A percentile compares a stretch with the other conserved stretches of the same genome.
Conservation (phyloP, 805 yeast species). For the Ogataea nonfermentans region DNA sequence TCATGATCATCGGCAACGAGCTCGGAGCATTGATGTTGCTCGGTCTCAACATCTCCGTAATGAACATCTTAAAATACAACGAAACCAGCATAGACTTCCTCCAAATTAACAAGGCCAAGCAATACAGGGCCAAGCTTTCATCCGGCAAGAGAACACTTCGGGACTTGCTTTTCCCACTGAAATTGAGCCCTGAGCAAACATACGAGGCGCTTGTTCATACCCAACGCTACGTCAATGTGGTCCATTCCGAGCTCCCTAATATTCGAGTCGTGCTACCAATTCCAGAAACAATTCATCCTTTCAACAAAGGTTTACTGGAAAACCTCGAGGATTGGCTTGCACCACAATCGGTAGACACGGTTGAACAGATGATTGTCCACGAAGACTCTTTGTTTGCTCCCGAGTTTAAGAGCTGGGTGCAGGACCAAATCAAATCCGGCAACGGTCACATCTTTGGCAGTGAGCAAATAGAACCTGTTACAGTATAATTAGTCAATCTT, state of each 20-base stretch:
- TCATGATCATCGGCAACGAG: constrained; percentile 42
- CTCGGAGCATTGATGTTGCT: constrained; percentile 45
- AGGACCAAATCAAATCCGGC: constrained; percentile 27
- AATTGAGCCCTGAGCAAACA: background rate
- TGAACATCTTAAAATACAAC: constrained; percentile 44
- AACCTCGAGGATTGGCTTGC: constrained; percentile 36
- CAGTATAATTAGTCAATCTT: background rate
- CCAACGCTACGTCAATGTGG: constrained; percentile 44
- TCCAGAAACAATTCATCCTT: constrained; percentile 35
- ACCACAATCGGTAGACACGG: constrained; percentile 6
- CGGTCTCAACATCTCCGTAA: constrained; percentile 39
- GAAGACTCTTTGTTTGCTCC: constrained; percentile 29
- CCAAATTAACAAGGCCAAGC: constrained; percentile 14
- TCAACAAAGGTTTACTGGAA: constrained; percentile 35
- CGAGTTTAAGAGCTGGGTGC: constrained; percentile 21
- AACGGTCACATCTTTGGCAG: constrained; percentile 30
- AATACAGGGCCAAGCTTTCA: constrained; percentile 13
- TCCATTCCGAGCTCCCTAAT: constrained; percentile 30
- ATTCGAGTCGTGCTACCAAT: constrained; percentile 39
- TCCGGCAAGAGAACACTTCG: constrained; percentile 7
- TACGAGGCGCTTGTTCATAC: constrained; percentile 17
- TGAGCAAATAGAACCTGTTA: constrained; percentile 4
- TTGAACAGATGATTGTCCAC: constrained; percentile 25
- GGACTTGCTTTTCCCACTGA: constrained; percentile 17
- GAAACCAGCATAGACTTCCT: constrained; percentile 54